A percentile compares a stretch with the other conserved stretches of the same genome.
Evolutionary conservation across 140 eudicot species (phyloP).

Genomic region (Artemisia princeps): DNA sequence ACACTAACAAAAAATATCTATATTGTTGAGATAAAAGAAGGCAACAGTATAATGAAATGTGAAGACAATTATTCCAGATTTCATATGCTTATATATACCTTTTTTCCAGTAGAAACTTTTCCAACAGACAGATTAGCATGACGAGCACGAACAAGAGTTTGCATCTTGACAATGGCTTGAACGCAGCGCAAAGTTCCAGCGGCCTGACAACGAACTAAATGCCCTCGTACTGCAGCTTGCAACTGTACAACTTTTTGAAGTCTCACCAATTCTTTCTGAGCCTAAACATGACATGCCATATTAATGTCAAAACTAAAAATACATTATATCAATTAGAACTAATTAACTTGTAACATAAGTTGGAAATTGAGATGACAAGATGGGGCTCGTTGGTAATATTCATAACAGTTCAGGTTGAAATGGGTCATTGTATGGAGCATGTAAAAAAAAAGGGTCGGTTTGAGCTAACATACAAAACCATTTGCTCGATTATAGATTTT

Average conservation of each 20-base stretch:
- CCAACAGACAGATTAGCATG: slow-evolving; percentile 30
- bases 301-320: neutral
- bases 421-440: neutral
- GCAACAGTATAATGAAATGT: slow-evolving; percentile 1
- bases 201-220: slow-evolving; percentile 71
- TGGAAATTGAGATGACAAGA: neutral
- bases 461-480: neutral
- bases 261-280: slow-evolving; percentile 43
- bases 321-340: slow-evolving; percentile 5
- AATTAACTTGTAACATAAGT: neutral
- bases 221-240: slow-evolving; percentile 90
- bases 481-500: neutral
- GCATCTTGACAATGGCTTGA: slow-evolving; percentile 72
- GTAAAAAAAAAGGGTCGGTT: neutral
- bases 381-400: neutral
- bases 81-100: slow-evolving; percentile 21
- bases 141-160: slow-evolving; percentile 66
- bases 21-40: neutral
- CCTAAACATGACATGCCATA: slow-evolving; percentile 34
- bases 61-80: neutral
- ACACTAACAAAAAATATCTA: neutral
- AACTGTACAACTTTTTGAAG: slow-evolving; percentile 42
- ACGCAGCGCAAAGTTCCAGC: slow-evolving; percentile 79
- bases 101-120: slow-evolving; percentile 21
- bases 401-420: neutral